phyloP scores from a whole-genome alignment of 768 basidiomycete species.

The Boletus coccyginus region DNA sequence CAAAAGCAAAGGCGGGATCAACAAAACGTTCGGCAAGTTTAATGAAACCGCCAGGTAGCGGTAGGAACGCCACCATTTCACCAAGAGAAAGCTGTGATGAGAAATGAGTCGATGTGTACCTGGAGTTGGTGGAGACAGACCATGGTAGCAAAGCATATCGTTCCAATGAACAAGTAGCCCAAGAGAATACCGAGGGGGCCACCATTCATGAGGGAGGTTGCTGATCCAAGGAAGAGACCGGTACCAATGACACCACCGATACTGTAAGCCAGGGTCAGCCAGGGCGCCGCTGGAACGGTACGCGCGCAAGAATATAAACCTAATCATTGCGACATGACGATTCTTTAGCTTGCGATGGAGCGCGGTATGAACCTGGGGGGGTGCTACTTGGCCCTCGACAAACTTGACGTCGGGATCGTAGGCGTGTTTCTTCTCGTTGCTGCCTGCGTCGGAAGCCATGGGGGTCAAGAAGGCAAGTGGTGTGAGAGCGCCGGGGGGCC shows the following conservation, averaged over 20 bases:
- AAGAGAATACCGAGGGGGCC: slow-evolving; percentile 48
- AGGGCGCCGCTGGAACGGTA: too few relatives aligned
- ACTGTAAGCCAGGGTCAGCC: slow-evolving; percentile 7
- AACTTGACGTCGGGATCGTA: slow-evolving; percentile 6
- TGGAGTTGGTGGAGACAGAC: slow-evolving; percentile 10
- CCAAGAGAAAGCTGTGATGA: slow-evolving; percentile 33
- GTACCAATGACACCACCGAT: slow-evolving; percentile 43
- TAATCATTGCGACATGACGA: slow-evolving; percentile 38
- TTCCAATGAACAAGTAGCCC: slow-evolving; percentile 37
- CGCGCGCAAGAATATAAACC: slow-evolving; percentile 6
- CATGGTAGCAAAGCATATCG: slow-evolving; percentile 40
- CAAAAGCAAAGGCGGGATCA: slow-evolving; percentile 43
- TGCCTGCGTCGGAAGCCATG: slow-evolving; percentile 10
- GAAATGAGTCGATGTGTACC: neutral
- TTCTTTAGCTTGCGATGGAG: slow-evolving; percentile 32
- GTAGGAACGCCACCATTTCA: slow-evolving; percentile 47
- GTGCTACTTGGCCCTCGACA: slow-evolving; percentile 5
- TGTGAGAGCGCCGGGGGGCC: neutral
- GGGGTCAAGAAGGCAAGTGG: neutral
- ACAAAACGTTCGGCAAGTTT: slow-evolving; percentile 48
- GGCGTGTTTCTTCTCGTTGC: neutral
- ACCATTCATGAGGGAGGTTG: slow-evolving; percentile 35
- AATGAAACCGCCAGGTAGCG: slow-evolving; percentile 46
- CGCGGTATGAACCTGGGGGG: neutral
- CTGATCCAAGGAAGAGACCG: slow-evolving; percentile 35